Conservation (phyloP, 1,139 yeast species). For the Eremothecium coryli region DNA sequence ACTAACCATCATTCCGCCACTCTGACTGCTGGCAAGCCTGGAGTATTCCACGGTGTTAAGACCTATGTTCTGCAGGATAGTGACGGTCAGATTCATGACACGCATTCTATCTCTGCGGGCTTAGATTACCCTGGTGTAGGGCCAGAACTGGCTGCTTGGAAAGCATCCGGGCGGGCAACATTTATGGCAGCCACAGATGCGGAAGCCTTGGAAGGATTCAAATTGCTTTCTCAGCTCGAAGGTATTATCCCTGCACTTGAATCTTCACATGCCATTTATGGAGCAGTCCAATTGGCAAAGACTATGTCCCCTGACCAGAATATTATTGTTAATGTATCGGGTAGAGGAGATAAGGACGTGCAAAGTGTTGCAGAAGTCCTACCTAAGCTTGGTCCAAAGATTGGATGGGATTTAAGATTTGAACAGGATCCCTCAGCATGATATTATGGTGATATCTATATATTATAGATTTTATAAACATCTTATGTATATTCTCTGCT, state of each 20-base stretch:
- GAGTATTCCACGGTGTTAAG: slow-evolving; percentile 96
- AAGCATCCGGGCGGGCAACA: slow-evolving; percentile 82
- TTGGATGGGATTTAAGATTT: slow-evolving; percentile 94
- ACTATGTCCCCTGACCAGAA: slow-evolving; percentile 71
- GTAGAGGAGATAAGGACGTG: slow-evolving; percentile 99
- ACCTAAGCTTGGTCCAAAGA: slow-evolving; percentile 80
- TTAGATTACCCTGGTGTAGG: slow-evolving; percentile 99
- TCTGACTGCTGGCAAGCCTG: slow-evolving; percentile 83
- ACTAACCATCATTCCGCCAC: slow-evolving; percentile 88
- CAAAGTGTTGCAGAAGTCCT: slow-evolving; percentile 93
- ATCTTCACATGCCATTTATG: slow-evolving; percentile 90
- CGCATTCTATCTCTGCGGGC: slow-evolving; percentile 97
- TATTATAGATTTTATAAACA: slow-evolving; percentile 1
- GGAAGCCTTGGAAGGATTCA: slow-evolving; percentile 85
- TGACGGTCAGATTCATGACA: slow-evolving; percentile 96
- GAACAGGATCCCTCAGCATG: slow-evolving; percentile 36
- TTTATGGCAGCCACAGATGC: slow-evolving; percentile 91
- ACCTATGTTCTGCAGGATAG: slow-evolving; percentile 82
- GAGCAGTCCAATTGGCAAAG: slow-evolving; percentile 84
- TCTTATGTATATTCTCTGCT: too few relatives aligned
- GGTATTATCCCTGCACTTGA: slow-evolving; percentile 98
- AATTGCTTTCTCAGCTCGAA: slow-evolving; percentile 78
- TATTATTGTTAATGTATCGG: slow-evolving; percentile 81
- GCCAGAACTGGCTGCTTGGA: slow-evolving; percentile 95
- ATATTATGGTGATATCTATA: background rate